Evolutionary conservation across 208 protist genomes (phyloP).

Genomic region (Leishmania tarentolae): DNA sequence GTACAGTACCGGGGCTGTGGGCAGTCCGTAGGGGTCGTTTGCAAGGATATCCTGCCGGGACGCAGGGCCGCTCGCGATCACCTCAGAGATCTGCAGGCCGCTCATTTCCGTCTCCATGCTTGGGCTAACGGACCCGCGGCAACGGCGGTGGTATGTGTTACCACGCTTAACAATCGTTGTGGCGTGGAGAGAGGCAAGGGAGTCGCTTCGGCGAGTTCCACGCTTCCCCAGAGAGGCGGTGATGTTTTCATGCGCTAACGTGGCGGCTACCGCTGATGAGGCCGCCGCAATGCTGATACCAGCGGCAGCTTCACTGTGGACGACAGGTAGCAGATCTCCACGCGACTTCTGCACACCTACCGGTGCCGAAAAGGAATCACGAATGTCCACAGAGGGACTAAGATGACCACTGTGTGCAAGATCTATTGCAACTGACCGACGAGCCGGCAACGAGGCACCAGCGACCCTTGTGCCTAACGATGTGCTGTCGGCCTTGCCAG

Average conservation of each 20-base stretch:
- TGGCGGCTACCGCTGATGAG: not conserved
- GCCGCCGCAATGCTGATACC: not conserved
- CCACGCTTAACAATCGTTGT: not conserved
- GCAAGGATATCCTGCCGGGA: slow-evolving; percentile 11
- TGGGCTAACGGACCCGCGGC: not conserved
- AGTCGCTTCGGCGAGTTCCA: not conserved
- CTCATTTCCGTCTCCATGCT: slow-evolving; percentile 1
- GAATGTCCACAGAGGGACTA: no score
- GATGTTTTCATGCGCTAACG: not conserved
- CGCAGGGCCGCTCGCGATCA: not conserved
- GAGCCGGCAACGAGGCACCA: not conserved
- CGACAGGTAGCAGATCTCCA: not conserved
- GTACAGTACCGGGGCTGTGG: slow-evolving; percentile 27
- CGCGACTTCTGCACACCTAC: not conserved
- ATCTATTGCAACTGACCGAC: not conserved
- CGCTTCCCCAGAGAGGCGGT: not conserved
- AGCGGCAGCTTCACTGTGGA: not conserved
- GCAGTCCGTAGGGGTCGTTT: slow-evolving; percentile 22
- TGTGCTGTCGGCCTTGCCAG: not conserved
- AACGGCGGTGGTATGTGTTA: slow-evolving; percentile 13
- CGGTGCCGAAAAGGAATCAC: not conserved
- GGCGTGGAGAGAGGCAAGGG: not conserved
- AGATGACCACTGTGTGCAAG: not conserved
- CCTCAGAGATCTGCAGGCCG: not conserved
- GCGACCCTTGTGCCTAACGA: not conserved